phyloP scores from a whole-genome alignment of 1,284 basidiomycete species.

The Neotropicomus parvogracilis region DNA sequence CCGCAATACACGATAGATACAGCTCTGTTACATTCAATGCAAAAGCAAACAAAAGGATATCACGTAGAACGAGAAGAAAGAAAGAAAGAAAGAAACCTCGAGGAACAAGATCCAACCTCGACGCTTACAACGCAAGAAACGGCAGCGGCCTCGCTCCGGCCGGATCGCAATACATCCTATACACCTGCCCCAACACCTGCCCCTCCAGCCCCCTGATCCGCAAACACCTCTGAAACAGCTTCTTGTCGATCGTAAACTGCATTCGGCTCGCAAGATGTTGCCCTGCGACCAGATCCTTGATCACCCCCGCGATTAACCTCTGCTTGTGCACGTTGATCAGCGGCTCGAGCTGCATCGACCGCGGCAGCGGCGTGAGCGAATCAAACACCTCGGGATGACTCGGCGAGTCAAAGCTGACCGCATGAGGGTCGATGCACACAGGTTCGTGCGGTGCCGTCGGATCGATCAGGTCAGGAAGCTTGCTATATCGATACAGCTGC shows the following conservation, averaged over 20 bases:
- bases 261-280: slow-evolving; percentile 76
- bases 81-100: neutral
- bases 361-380: slow-evolving; percentile 63
- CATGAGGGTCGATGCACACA: slow-evolving; percentile 60
- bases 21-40: slow-evolving; percentile 14
- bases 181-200: slow-evolving; percentile 48
- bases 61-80: neutral
- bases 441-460: slow-evolving; percentile 71
- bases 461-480: slow-evolving; percentile 78
- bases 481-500: slow-evolving; percentile 62
- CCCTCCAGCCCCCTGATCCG: slow-evolving; percentile 61
- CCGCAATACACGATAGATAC: slow-evolving; percentile 24
- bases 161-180: slow-evolving; percentile 37
- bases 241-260: slow-evolving; percentile 67
- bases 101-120: neutral
- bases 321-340: slow-evolving; percentile 88
- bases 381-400: slow-evolving; percentile 75
- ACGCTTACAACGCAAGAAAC: slow-evolving; percentile 22
- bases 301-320: slow-evolving; percentile 70
- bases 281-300: slow-evolving; percentile 73
- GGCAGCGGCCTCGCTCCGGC: slow-evolving; percentile 15
- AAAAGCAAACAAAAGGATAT: slow-evolving; percentile 11
- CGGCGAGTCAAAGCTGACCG: slow-evolving; percentile 60
- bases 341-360: slow-evolving; percentile 76
- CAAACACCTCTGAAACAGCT: slow-evolving; percentile 71